phyloP scores from a whole-genome alignment of 2,329 filamentous ascomycete species.

The Beauveria bassiana region DNA sequence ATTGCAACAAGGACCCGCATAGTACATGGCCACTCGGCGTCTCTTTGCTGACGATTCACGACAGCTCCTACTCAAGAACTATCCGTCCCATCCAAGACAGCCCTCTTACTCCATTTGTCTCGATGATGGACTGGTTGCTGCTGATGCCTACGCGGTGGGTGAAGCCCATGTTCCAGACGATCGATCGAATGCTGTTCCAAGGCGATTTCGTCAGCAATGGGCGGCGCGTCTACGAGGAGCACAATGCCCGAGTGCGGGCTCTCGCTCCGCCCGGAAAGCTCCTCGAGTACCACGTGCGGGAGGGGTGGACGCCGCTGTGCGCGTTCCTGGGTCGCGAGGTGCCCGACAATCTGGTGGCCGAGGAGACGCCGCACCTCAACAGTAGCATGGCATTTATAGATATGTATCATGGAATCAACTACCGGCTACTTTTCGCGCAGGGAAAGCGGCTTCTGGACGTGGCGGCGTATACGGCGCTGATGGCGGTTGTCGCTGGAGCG shows the following conservation, averaged over 20 bases:
- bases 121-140: neutral
- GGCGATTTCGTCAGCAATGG: neutral
- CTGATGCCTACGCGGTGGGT: constrained; percentile 4
- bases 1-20: neutral
- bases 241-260: constrained; percentile 12
- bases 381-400: neutral
- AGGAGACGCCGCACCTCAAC: constrained; percentile 1
- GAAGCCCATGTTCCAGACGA: neutral
- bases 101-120: neutral
- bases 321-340: constrained; percentile 1
- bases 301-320: constrained; percentile 10
- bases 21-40: neutral
- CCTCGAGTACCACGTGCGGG: constrained; percentile 10
- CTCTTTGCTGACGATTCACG: neutral
- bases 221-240: constrained; percentile 2
- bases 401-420: neutral
- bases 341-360: neutral
- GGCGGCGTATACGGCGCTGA: constrained; percentile 2
- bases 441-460: constrained; percentile 4
- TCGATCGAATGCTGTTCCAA: neutral
- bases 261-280: constrained; percentile 9
- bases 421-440: neutral
- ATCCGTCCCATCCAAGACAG: neutral
- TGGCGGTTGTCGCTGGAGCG: neutral
- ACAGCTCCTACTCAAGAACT: neutral